Base-by-base conservation (phyloP, 441 rosid species). In the Iberis amara region DNA sequence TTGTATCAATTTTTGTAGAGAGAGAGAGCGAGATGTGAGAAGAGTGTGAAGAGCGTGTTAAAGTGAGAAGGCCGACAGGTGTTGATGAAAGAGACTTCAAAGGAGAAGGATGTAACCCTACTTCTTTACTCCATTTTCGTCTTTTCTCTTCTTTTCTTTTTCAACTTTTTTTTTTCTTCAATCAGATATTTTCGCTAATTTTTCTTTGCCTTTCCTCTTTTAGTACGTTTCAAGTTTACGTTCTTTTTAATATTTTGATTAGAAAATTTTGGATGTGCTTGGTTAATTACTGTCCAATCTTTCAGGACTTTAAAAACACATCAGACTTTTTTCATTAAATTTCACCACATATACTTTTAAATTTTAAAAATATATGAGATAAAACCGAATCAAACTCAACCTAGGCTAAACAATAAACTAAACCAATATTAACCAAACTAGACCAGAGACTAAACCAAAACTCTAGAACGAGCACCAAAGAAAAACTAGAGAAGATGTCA, bases 1-100 rank as follows among this genome's bases (percentile, higher is more conserved):
- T n/a, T n/a, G n/a, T n/a, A n/a, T n/a, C 27, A 24, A 24, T 2
- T 24, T 52, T 8, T 35, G 47, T 12, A 30, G 39, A 42, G 35
- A 27, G 41, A 42, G 46, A 45, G 4, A 32, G 10, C 7, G 26
- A 36, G 55, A 32, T 14, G 65, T 52, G 37, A 43, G 48, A 58
- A 8, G 45, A 59, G 70, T 23, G 65, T 58, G 62, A 54, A 52
- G 57, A 59, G 65, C 65, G 65, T 66, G 70, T 65, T 52, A 45
- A 39, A 58, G 64, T 57, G 69, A 39, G 32, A 58, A 65, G 59
- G 38, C 11, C 28, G 69, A 65, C 64, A 57, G 35, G 64, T 65
- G 69, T 57, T 43, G 54, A 10, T 4, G 64, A 42, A 21, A 37
- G 59, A 57, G 64, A 65, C 69, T 24, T 11, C 46, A 56, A 36